Conservation (phyloP, 306 rosid genomes). For the Casuarina glauca region DNA sequence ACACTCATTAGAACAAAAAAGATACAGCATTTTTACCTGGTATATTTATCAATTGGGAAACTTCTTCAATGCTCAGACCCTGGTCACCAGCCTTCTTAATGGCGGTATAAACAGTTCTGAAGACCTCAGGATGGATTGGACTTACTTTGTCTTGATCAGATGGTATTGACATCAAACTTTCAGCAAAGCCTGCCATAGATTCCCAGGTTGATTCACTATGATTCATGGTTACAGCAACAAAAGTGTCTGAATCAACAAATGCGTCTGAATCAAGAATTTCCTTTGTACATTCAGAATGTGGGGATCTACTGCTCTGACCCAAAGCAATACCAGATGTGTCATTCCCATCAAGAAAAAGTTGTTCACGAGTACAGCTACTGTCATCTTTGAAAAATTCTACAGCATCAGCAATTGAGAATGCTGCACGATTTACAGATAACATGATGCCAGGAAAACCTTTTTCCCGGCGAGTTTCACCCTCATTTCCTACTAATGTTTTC, state of each 20-base stretch:
- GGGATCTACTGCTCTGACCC: conserved; percentile 27
- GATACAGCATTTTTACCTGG: conserved; percentile 55
- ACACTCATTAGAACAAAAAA: conserved; percentile 10
- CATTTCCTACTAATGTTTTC: conserved; percentile 56
- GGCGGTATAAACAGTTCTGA: conserved; percentile 63
- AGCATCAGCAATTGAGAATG: conserved; percentile 53
- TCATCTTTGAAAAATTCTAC: conserved; percentile 53
- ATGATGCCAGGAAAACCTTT: conserved; percentile 90
- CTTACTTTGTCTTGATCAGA: conserved; percentile 43
- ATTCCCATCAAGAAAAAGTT: conserved; percentile 28
- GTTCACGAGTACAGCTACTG: conserved; percentile 34
- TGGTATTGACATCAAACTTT: conserved; percentile 37
- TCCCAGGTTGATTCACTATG: conserved; percentile 66
- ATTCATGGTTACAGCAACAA: conserved; percentile 36
- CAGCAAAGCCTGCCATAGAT: conserved; percentile 70
- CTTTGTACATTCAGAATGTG: conserved; percentile 41
- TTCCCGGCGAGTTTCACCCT: conserved; percentile 96
- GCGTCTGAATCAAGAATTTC: conserved; percentile 43
- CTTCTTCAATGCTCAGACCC: conserved; percentile 79
- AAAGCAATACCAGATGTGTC: conserved; percentile 19
- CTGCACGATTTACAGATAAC: conserved; percentile 45
- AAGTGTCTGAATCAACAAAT: conserved; percentile 35
- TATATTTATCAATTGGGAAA: conserved; percentile 54
- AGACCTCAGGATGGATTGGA: conserved; percentile 56
- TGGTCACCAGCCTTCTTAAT: conserved; percentile 88